Evolutionary conservation across 768 basidiomycete species (phyloP).

Genomic region (Trametes coccinea): DNA sequence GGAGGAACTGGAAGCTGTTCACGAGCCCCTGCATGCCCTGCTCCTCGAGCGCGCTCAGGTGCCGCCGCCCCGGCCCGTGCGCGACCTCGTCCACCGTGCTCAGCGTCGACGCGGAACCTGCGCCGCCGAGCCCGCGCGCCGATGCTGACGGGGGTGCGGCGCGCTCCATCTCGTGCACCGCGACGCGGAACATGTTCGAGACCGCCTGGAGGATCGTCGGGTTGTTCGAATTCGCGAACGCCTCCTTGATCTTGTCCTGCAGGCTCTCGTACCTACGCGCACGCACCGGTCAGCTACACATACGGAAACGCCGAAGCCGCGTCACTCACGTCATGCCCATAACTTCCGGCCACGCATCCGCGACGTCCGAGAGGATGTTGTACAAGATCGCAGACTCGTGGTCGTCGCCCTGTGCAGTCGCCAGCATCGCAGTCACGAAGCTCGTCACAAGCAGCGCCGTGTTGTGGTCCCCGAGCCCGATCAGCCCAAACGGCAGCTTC

Average conservation of each 20-base stretch:
- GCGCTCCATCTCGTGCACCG: slow-evolving; percentile 55
- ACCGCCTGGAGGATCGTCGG: slow-evolving; percentile 67
- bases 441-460: slow-evolving; percentile 74
- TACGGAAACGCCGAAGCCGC: background rate
- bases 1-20: slow-evolving; percentile 71
- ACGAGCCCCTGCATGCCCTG: slow-evolving; percentile 73
- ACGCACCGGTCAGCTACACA: slow-evolving; percentile 15
- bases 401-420: slow-evolving; percentile 76
- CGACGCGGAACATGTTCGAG: slow-evolving; percentile 74
- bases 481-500: slow-evolving; percentile 52
- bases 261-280: slow-evolving; percentile 66
- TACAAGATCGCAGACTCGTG: slow-evolving; percentile 82
- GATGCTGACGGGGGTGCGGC: slow-evolving; percentile 41
- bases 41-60: slow-evolving; percentile 65
- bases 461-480: slow-evolving; percentile 62
- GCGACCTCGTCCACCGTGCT: slow-evolving; percentile 59
- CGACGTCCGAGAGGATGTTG: slow-evolving; percentile 71
- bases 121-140: slow-evolving; percentile 12
- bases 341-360: slow-evolving; percentile 66
- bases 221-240: slow-evolving; percentile 71
- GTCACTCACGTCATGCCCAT: slow-evolving; percentile 68
- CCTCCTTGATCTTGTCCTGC: slow-evolving; percentile 72
- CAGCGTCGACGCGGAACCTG: slow-evolving; percentile 63
- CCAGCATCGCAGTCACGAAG: slow-evolving; percentile 73
- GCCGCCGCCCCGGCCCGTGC: slow-evolving; percentile 50